Conservation (phyloP, 371 early-diverging fungal genomes). For the Paraphysoderma sedebokerense region DNA sequence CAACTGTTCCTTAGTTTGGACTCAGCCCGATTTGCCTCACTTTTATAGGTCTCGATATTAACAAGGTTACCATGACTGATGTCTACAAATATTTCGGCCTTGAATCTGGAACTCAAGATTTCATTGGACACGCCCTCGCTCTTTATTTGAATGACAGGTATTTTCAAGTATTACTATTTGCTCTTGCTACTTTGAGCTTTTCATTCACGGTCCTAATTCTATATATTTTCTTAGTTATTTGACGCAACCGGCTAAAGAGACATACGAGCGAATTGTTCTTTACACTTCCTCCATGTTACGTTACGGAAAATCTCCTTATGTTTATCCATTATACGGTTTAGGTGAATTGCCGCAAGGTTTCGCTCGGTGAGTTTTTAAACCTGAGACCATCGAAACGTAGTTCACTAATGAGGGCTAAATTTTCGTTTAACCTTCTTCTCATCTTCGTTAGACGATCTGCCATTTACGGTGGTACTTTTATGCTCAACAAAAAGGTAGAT, state of each 20-base stretch:
- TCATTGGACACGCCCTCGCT: constrained; percentile 98
- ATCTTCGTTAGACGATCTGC: constrained; percentile 47
- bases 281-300: constrained; percentile 92
- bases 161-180: neutral
- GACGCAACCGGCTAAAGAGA: constrained; percentile 68
- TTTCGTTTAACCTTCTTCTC: too few species aligned
- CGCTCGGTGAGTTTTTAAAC: constrained; percentile 54
- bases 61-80: constrained; percentile 58
- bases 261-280: constrained; percentile 81
- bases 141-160: constrained; percentile 81
- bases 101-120: constrained; percentile 83
- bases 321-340: constrained; percentile 98
- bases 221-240: constrained; percentile 41
- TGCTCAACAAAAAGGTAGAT: constrained; percentile 85
- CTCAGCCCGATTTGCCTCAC: constrained; percentile 4
- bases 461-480: constrained; percentile 95
- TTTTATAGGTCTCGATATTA: constrained; percentile 63
- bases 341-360: constrained; percentile 99
- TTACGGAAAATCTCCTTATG: constrained; percentile 97
- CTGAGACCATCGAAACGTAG: neutral
- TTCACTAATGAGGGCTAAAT: too few species aligned
- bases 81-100: constrained; percentile 88
- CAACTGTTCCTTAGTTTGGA: neutral
- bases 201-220: too few species aligned
- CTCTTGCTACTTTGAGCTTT: too few species aligned